Conservation (phyloP, 352 stramenopile species). For the Peronospora destructor region DNA sequence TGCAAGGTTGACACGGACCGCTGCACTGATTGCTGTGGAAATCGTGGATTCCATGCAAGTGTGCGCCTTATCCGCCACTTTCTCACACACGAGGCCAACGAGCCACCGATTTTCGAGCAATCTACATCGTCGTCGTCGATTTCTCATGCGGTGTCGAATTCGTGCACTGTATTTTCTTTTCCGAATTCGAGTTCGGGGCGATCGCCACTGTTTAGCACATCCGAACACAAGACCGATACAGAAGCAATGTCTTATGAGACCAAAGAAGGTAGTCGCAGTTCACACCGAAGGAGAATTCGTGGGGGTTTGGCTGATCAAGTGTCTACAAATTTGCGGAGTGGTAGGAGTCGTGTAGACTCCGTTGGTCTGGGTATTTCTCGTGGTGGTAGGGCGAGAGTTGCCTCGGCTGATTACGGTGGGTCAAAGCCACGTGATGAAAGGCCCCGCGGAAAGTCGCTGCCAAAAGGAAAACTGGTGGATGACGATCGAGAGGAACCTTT, state of each 20-base stretch:
- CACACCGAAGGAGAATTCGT: constrained; percentile 37
- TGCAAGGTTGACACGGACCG: constrained; percentile 68
- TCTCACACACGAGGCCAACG: constrained; percentile 67
- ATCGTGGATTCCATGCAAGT: constrained; percentile 59
- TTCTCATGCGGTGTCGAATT: constrained; percentile 25
- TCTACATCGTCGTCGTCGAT: constrained; percentile 21
- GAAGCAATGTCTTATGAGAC: constrained; percentile 24
- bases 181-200: constrained; percentile 25
- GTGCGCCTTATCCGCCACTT: constrained; percentile 66
- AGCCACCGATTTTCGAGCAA: constrained; percentile 63
- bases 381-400: constrained; percentile 13
- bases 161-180: constrained; percentile 26
- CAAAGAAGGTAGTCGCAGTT: constrained; percentile 26
- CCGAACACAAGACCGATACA: constrained; percentile 37
- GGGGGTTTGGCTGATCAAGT: constrained; percentile 27
- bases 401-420: constrained; percentile 13
- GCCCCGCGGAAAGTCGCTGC: constrained; percentile 10
- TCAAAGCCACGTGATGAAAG: constrained; percentile 17
- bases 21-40: constrained; percentile 53
- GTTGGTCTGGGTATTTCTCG: constrained; percentile 9
- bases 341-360: constrained; percentile 17
- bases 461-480: constrained; percentile 22
- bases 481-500: constrained; percentile 24
- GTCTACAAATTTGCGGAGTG: constrained; percentile 14
- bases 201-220: constrained; percentile 47